These are phyloP conservation scores for Komagataella mondaviorum DNA, from an alignment of 805 yeast species.

Conservation along the genomic window DNA sequence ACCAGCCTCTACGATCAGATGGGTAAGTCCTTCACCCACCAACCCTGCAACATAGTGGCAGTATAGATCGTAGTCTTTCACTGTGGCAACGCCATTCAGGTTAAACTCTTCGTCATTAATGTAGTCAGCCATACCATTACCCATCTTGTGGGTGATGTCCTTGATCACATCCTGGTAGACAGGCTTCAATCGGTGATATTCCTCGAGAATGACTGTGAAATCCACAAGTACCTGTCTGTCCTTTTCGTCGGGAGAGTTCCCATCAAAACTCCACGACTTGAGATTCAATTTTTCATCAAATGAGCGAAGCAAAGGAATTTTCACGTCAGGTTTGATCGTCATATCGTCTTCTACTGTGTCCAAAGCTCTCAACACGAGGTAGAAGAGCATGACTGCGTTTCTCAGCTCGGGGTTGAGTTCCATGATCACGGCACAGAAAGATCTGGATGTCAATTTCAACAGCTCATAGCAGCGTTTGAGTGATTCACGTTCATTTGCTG, in stretches of 20 bases:
- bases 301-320: conserved; percentile 58
- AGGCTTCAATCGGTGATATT: conserved; percentile 60
- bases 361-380: conserved; percentile 75
- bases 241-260: conserved; percentile 60
- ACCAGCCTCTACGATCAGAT: conserved; percentile 61
- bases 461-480: conserved; percentile 55
- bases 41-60: conserved; percentile 97
- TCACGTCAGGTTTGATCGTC: conserved; percentile 59
- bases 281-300: conserved; percentile 53
- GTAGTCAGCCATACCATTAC: conserved; percentile 96
- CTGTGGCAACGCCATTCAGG: conserved; percentile 62
- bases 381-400: conserved; percentile 71
- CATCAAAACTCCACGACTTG: conserved; percentile 73
- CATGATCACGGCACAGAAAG: conserved; percentile 87
- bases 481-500: conserved; percentile 23
- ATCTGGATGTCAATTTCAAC: conserved; percentile 63
- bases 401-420: conserved; percentile 87
- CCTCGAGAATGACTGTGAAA: conserved; percentile 55
- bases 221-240: conserved; percentile 76
- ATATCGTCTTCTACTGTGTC: conserved; percentile 96
- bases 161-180: conserved; percentile 67
- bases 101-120: conserved; percentile 67
- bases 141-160: conserved; percentile 78
- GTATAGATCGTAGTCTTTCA: conserved; percentile 76
- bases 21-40: conserved; percentile 92